Percentiles rank a stretch among this genome's conserved stretches.
phyloP scores from a whole-genome alignment of 306 rosid species.

The Sophora flavescens region DNA sequence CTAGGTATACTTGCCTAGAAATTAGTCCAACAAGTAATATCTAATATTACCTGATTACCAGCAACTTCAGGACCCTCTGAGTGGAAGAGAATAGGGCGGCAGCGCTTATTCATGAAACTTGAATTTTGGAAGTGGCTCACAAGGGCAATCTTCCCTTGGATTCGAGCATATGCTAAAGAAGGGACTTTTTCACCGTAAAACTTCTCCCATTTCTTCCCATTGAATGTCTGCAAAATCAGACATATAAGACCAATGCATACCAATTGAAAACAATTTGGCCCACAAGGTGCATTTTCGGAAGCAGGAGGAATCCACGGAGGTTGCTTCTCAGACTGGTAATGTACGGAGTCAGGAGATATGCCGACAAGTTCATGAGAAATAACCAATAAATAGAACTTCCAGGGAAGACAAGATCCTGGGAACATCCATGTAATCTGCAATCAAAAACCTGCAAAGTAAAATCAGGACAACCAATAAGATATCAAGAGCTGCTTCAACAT shows the following conservation, averaged over 20 bases:
- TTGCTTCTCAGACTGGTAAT: too few species aligned
- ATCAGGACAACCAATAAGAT: too few species aligned
- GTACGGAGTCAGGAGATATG: too few species aligned
- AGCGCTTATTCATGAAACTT: slow-evolving; percentile 97
- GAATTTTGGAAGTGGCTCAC: slow-evolving; percentile 98
- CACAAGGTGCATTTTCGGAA: too few species aligned
- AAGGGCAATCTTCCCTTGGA: slow-evolving; percentile 95
- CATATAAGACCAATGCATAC: too few species aligned
- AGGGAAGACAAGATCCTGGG: slow-evolving; percentile 98
- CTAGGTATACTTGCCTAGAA: too few species aligned
- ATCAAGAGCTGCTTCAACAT: too few species aligned
- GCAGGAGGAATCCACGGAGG: too few species aligned
- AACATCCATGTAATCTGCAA: slow-evolving; percentile 97
- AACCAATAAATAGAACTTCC: slow-evolving; percentile 58
- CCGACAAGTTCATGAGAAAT: too few species aligned
- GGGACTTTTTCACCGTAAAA: slow-evolving; percentile 99
- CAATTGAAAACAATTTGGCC: too few species aligned
- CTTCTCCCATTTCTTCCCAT: slow-evolving; percentile 99
- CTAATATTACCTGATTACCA: slow-evolving; percentile 73
- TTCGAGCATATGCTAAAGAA: slow-evolving; percentile 95
- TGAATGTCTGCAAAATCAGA: slow-evolving; percentile 73
- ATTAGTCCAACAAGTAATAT: too few species aligned
- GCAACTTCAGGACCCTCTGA: slow-evolving; percentile 84
- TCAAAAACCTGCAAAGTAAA: slow-evolving; percentile 77
- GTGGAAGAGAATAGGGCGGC: slow-evolving; percentile 95